Base-by-base conservation (phyloP, 176 grass and related monocot genomes). In the Bromus sterilis region DNA sequence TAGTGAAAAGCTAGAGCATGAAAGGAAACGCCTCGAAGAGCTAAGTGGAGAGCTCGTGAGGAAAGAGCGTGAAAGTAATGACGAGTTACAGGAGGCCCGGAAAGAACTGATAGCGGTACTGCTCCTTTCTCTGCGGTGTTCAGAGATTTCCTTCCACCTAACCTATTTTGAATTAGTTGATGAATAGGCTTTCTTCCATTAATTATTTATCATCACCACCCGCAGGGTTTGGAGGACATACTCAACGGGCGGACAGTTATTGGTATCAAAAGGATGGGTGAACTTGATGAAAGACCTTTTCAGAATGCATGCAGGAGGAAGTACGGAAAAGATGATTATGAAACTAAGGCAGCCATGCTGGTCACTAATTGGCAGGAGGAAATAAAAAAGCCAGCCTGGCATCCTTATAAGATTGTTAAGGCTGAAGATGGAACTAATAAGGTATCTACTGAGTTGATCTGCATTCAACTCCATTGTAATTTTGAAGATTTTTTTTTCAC, bases 211-310 rank as follows among this genome's bases (percentile, higher is more conserved):
- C 57, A 4, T 66, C 41, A 55, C 34, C 61, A 83, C 56, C 53
- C 58, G 6, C 81, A 98, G 95, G 92, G 88, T 69, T 89, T 98
- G 70, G 95, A 95, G 6, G 84, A 93, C 4, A 89, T 93, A 61
- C 60, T 98, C 57, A 63, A 48, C 16, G 90, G 86, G 5, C 73
- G 82, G 25, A 80, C 90, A 66, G 74, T 60, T 59, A 93, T 98
- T 40, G 95, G 95, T 66, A 86, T 95, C 48, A 98, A 91, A 87
- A 98, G 92, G 74, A 95, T 98, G 95, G 95, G 92, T 4, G 90
- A 98, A 78, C 79, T 95, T 5, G 84, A 98, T 80, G 86, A 86
- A 26, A 95, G 83, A 62, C 88, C 92, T 64, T 98, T 98, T 60
- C 56, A 86, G 58, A 87, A 82, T 77, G 92, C 78, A 66, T 93